A percentile compares a stretch with the other conserved stretches of the same genome.
Evolutionary conservation across 2,329 filamentous ascomycete species (phyloP).

Genomic region (Periconia sp.): DNA sequence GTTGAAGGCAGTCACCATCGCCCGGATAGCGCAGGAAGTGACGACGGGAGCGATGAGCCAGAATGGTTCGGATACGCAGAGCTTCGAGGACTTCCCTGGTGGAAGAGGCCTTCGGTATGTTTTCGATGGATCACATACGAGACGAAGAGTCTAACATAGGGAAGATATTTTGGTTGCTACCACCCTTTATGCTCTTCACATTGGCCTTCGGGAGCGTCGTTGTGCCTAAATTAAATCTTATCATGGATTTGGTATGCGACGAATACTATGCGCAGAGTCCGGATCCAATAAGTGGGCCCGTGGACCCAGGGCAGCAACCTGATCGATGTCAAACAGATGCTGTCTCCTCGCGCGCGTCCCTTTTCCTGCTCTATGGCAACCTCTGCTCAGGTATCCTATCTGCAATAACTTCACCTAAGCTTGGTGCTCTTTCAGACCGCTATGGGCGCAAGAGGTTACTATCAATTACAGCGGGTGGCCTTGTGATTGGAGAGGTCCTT

Average conservation of each 20-base stretch:
- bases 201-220: constrained; percentile 85
- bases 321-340: constrained; percentile 78
- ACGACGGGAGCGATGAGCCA: constrained; percentile 13
- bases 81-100: constrained; percentile 53
- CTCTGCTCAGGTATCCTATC: constrained; percentile 78
- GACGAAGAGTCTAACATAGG: constrained; percentile 1
- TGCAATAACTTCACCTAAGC: constrained; percentile 79
- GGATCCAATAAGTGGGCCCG: constrained; percentile 45
- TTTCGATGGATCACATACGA: neutral
- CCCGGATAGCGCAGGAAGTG: constrained; percentile 16
- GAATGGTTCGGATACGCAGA: constrained; percentile 46
- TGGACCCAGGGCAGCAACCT: constrained; percentile 47
- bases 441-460: constrained; percentile 81
- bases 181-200: constrained; percentile 80
- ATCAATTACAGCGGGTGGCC: constrained; percentile 74
- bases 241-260: constrained; percentile 81
- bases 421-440: constrained; percentile 86
- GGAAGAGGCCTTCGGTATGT: constrained; percentile 58
- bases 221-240: constrained; percentile 87
- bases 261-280: constrained; percentile 69
- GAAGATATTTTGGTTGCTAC: constrained; percentile 31
- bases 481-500: constrained; percentile 74
- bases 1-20: constrained; percentile 8
- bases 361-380: constrained; percentile 78
- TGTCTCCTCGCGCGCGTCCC: constrained; percentile 77